Conservation (phyloP, 352 stramenopile species). For the Peronospora destructor region DNA sequence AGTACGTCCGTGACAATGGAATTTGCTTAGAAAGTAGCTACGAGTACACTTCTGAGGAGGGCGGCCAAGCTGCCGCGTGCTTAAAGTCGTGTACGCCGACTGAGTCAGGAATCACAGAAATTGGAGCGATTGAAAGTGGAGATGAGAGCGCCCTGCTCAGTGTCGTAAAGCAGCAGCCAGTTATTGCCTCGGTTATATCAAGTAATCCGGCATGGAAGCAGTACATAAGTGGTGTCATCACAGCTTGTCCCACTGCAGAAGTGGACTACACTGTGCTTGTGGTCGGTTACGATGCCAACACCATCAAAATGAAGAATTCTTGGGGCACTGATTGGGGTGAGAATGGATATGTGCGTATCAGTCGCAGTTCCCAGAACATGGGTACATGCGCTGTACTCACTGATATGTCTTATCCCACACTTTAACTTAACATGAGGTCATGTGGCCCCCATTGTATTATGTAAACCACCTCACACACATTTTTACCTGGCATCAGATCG, state of each 20-base stretch:
- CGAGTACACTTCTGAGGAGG: constrained; percentile 60
- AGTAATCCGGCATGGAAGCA: constrained; percentile 94
- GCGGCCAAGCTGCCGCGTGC: constrained; percentile 27
- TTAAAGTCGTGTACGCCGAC: constrained; percentile 27
- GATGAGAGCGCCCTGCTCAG: constrained; percentile 70
- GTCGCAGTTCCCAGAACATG: constrained; percentile 55
- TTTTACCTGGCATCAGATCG: background rate
- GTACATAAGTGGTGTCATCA: constrained; percentile 91
- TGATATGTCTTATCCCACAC: constrained; percentile 45
- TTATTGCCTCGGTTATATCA: constrained; percentile 91
- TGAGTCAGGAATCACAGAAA: constrained; percentile 36
- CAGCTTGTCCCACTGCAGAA: constrained; percentile 51
- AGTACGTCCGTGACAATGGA: constrained; percentile 84
- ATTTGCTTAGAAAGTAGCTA: constrained; percentile 77
- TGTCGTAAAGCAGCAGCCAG: constrained; percentile 89
- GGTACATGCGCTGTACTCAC: constrained; percentile 48
- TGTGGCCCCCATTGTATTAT: background rate
- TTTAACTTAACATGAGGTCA: constrained; percentile 16
- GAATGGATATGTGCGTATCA: constrained; percentile 89
- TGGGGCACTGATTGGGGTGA: constrained; percentile 95
- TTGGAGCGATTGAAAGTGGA: constrained; percentile 49
- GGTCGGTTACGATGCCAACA: constrained; percentile 89
- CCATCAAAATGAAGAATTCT: constrained; percentile 96
- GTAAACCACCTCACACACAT: background rate
- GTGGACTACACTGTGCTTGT: constrained; percentile 96